Conservation (phyloP, 495 filamentous ascomycete species). For the Penicillium verhagenii region DNA sequence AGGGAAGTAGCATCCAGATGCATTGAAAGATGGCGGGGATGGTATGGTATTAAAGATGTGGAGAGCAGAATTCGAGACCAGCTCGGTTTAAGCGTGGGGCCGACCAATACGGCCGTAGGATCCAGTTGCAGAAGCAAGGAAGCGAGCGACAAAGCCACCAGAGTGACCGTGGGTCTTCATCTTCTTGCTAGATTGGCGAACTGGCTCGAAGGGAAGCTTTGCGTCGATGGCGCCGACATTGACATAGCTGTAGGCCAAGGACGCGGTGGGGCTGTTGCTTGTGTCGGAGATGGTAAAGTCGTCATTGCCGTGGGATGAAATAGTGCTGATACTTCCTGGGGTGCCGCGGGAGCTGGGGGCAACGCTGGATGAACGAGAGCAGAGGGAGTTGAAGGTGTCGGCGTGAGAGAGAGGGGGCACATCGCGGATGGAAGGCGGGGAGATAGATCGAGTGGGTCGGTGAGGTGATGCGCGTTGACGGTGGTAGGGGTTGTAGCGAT, state of each 20-base stretch:
- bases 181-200: conserved; percentile 44
- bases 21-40: not conserved
- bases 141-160: conserved; percentile 42
- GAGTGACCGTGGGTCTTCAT: conserved; percentile 29
- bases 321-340: conserved; percentile 42
- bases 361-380: conserved; percentile 51
- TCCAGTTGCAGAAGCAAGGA: conserved; percentile 44
- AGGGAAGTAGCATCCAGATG: no score
- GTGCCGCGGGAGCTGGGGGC: conserved; percentile 43
- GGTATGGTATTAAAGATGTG: not conserved
- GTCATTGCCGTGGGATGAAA: conserved; percentile 37
- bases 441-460: conserved; percentile 41
- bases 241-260: conserved; percentile 36
- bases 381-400: conserved; percentile 43
- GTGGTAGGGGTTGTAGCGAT: conserved; percentile 39
- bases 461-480: conserved; percentile 39
- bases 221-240: conserved; percentile 23
- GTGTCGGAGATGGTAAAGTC: conserved; percentile 38
- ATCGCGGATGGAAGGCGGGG: conserved; percentile 49
- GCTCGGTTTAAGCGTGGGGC: conserved; percentile 32
- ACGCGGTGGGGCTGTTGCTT: conserved; percentile 29
- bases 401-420: conserved; percentile 48
- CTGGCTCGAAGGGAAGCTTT: conserved; percentile 28
- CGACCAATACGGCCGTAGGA: conserved; percentile 41
- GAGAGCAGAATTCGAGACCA: conserved; percentile 16